Percentiles rank a stretch among this genome's conserved stretches.
phyloP scores from a whole-genome alignment of 352 stramenopile genomes.

The Globisporangium nodosum region DNA sequence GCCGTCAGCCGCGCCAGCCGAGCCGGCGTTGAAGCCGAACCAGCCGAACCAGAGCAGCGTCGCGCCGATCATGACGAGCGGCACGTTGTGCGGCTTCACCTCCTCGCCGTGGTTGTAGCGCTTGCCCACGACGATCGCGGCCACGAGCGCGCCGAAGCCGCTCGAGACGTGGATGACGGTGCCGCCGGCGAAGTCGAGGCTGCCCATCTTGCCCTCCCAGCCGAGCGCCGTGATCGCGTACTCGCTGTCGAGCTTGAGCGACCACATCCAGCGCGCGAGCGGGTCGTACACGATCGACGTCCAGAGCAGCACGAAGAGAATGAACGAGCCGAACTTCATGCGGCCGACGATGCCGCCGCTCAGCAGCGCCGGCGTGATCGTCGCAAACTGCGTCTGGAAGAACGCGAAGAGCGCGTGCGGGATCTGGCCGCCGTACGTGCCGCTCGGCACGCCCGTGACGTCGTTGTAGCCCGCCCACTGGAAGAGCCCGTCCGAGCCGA shows the following conservation, averaged over 20 bases:
- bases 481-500: conserved; percentile 53
- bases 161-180: conserved; percentile 82
- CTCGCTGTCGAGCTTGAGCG: conserved; percentile 46
- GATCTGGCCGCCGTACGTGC: conserved; percentile 53
- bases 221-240: conserved; percentile 39
- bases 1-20: conserved; percentile 45
- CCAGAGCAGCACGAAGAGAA: conserved; percentile 81
- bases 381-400: conserved; percentile 83
- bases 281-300: conserved; percentile 82
- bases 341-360: conserved; percentile 77
- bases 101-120: conserved; percentile 65
- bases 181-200: conserved; percentile 78
- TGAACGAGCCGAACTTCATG: conserved; percentile 72
- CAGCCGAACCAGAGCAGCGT: conserved; percentile 83
- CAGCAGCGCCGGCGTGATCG: conserved; percentile 71
- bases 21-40: conserved; percentile 83
- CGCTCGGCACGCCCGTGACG: conserved; percentile 33
- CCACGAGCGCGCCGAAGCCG: conserved; percentile 71
- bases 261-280: conserved; percentile 83
- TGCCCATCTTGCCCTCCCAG: conserved; percentile 68
- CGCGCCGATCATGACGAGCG: conserved; percentile 75
- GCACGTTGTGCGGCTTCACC: conserved; percentile 81
- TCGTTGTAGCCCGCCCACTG: conserved; percentile 52
- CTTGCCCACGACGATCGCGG: conserved; percentile 63
- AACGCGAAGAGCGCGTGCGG: conserved; percentile 69